Evolutionary conservation across 169 alveolate species (phyloP), one percentile per base, ranked within the genome.

Genomic region (Cryptosporidium sp.): DNA sequence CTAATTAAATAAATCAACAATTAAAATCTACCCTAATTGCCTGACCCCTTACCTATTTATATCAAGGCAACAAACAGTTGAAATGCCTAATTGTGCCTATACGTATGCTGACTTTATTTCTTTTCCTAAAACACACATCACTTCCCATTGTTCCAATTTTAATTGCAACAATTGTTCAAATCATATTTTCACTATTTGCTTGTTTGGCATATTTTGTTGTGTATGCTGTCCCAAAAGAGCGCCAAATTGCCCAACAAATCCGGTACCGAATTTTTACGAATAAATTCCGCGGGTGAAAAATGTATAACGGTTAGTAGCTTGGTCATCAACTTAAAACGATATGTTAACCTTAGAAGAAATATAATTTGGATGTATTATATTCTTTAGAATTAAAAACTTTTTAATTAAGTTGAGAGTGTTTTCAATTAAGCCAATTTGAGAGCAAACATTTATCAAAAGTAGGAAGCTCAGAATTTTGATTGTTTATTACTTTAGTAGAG

Each of bases 251-350:
- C 2, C n/a, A 48, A 18, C n/a, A 48, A 55, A 55, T 55, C 67
- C 67, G 67, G 35, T 55, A 55, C 67, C 67, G 21, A 14, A 48
- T 12, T 48, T n/a, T 55, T n/a, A n/a, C 67, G 21, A 23, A 55
- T 23, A n/a, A 6, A n/a, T 55, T 55, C 29, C 67, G 67, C 67
- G 67, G 67, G 62, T 9, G 67, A 21, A 55, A 55, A 55, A 8
- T 23, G 18, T 55, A n/a, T 26, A 26, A 26, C 14, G 67, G 67
- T 55, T 55, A 55, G 67, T 55, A 55, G 67, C 37, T 55, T 26
- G 18, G 35, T 23, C 35, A 55, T 26, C 4, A 23, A 3, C 67
- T 26, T n/a, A 26, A 3, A 55, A 55, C 67, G 35, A 55, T 55
- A 55, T 55, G 67, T 14, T 55, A 26, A 14, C 21, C 35, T 21